Evolutionary conservation across 257 asterid genomes (phyloP), one percentile per base, ranked within the genome.

Genomic region (Fraxinus americana): DNA sequence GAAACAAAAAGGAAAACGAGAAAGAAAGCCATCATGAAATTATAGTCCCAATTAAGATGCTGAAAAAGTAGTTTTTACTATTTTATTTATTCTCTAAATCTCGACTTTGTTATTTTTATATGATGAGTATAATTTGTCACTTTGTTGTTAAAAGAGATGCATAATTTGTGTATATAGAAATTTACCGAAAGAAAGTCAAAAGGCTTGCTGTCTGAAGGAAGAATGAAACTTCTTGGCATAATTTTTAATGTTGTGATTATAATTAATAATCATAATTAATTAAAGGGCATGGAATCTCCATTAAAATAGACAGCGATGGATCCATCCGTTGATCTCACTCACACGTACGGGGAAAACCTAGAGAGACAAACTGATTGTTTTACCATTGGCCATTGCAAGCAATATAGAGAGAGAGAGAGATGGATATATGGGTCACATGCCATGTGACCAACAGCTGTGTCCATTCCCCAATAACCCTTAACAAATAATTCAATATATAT

Each of bases 391-490:
- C 66, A 54, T 12, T 68, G 7, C 17, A 7, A 34, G 35, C 2
- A 4, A 32, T 2, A 32, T 2, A 39, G 13, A 39, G 13, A 39
- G 3, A 39, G 36, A 34, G 39, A 36, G 39, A 65, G 76, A 48
- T 34, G 66, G 74, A 84, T 72, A 80, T 73, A 71, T 75, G 91
- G 89, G 92, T 89, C 92, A 91, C 94, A 88, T 85, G 94, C 88
- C 97, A 91, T 94, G 96, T 94, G 96, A 88, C 76, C 82, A 83
- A 79, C 97, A 91, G 93, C 94, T 89, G 92, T 87, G 86, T 82
- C 59, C 23, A 32, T 9, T 4, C 61, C 61, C 27, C 29, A 23
- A 10, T 41, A 16, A 6, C 36, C 25, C 52, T 34, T 52, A 17
- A 52, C 9, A 52, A 52, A 14, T 52, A 16, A 52, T 52, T 80